Evolutionary conservation across 768 basidiomycete genomes (phyloP), one percentile per base, ranked within the genome.

Genomic region (Mycena galopus): DNA sequence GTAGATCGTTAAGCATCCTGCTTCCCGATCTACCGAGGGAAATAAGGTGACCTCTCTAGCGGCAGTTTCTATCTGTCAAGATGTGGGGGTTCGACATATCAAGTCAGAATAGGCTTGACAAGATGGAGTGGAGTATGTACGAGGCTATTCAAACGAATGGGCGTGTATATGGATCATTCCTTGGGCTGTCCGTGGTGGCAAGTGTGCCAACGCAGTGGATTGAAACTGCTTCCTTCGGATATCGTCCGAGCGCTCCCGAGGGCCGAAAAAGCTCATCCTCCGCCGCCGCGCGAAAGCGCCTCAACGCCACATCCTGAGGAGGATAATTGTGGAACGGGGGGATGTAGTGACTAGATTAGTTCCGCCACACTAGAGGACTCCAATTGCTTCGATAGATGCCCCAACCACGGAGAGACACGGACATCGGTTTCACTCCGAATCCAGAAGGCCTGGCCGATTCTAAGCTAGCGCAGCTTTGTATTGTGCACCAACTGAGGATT

Each of bases 211-310:
- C 29, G 60, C n/a, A 2, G 29, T 17, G 8, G 57, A 51, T 32
- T 14, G 23, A 50, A 71, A 65, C 62, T 71, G 69, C 33, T 25
- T 35, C 25, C 33, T 25, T 35, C 25, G 32, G 3, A 71, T 65
- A 47, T 71, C 69, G 12, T 59, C 35, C 3, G 33, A 9, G 17
- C 35, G 25, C 53, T 71, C 69, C 69, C 69, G 65, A 2, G 69
- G 63, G 19, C 69, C 69, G 25, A 51, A 32, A 27, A 71, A 71
- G 12, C 23, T 50, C 47, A 71, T 30, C 17, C 37, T 50, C 8
- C 17, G 63, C 17, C 65, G 63, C 21, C 63, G 19, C 17, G 57
- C 23, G 50, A 60, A 65, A 7, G 14, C 33, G 14, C 25, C 33
- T 7, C 47, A 33, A 21, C 10, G 69, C 63, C 3, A 33, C 69